Conservation (phyloP, 2,329 filamentous ascomycete genomes). For the Ophiocordyceps unilateralis region DNA sequence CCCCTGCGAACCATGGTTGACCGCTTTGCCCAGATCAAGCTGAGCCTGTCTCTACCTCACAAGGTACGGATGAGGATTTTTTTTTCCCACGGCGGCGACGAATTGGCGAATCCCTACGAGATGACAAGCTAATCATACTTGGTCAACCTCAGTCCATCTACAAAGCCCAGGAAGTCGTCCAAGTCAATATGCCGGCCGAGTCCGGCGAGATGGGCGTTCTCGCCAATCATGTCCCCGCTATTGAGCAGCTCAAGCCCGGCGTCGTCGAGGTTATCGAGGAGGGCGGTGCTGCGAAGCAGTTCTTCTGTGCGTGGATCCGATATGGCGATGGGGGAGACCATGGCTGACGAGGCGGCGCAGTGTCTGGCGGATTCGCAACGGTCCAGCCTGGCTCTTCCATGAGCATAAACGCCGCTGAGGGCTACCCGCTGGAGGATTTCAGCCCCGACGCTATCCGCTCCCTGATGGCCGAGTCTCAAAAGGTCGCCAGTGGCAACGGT, state of each 20-base stretch:
- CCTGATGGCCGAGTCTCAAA: conserved; percentile 89
- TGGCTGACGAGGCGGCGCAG: conserved; percentile 26
- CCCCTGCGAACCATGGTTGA: conserved; percentile 7
- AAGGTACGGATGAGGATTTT: conserved; percentile 60
- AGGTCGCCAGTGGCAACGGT: conserved; percentile 76
- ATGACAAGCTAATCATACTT: conserved; percentile 29
- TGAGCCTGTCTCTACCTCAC: conserved; percentile 93
- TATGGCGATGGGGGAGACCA: not conserved
- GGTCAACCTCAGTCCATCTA: conserved; percentile 40
- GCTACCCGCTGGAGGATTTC: conserved; percentile 88
- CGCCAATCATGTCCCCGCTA: conserved; percentile 95
- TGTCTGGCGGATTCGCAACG: conserved; percentile 91
- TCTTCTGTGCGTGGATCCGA: conserved; percentile 63
- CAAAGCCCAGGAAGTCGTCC: conserved; percentile 56
- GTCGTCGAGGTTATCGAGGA: conserved; percentile 93
- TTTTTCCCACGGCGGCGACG: conserved; percentile 4
- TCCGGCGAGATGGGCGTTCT: conserved; percentile 99
- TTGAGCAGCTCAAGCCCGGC: conserved; percentile 97
- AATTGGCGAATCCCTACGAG: not conserved
- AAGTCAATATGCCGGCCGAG: conserved; percentile 97
- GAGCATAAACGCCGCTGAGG: conserved; percentile 98
- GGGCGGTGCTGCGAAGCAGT: conserved; percentile 77
- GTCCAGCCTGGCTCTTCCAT: conserved; percentile 88
- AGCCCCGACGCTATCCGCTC: conserved; percentile 75
- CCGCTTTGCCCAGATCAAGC: conserved; percentile 53